A percentile compares a stretch with the other conserved stretches of the same genome.
These are phyloP conservation scores for Strobilomyces dryophilus DNA, from an alignment of 768 basidiomycete genomes.

Conservation along the genomic window DNA sequence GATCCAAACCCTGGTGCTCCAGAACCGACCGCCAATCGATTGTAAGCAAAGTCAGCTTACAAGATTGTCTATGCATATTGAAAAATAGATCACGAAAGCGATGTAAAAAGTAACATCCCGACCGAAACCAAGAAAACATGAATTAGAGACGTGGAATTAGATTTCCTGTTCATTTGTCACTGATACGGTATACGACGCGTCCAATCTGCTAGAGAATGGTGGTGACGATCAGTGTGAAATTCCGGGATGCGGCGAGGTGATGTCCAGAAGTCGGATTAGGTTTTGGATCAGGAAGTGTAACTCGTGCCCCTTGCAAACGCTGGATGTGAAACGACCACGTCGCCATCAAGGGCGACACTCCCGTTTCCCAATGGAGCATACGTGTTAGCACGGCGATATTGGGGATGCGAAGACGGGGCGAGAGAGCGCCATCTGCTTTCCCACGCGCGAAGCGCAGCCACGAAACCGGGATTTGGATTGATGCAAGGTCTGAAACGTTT, in stretches of 20 bases:
- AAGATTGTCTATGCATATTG: slow-evolving; percentile 2
- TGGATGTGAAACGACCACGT: slow-evolving; percentile 4
- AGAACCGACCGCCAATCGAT: neutral
- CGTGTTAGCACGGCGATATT: slow-evolving; percentile 29
- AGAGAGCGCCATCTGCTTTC: slow-evolving; percentile 36
- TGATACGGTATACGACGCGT: slow-evolving; percentile 3
- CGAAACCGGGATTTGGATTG: slow-evolving; percentile 77
- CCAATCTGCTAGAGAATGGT: neutral
- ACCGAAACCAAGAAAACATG: neutral
- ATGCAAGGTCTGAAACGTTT: slow-evolving; percentile 65
- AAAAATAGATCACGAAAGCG: neutral
- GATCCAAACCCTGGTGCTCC: neutral
- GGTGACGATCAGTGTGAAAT: neutral
- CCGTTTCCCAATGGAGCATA: slow-evolving; percentile 6
- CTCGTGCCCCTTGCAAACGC: slow-evolving; percentile 25
- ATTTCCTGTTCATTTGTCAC: neutral
- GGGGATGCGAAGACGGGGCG: slow-evolving; percentile 11
- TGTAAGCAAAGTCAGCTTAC: neutral
- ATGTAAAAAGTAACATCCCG: neutral
- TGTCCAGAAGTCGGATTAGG: neutral
- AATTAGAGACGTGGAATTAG: neutral
- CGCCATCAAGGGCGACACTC: neutral
- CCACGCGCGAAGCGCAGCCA: slow-evolving; percentile 56
- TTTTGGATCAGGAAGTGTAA: slow-evolving; percentile 14
- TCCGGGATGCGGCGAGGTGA: neutral